Evolutionary conservation across 2,329 filamentous ascomycete genomes (phyloP).

Genomic region (Samsoniella hepiali): DNA sequence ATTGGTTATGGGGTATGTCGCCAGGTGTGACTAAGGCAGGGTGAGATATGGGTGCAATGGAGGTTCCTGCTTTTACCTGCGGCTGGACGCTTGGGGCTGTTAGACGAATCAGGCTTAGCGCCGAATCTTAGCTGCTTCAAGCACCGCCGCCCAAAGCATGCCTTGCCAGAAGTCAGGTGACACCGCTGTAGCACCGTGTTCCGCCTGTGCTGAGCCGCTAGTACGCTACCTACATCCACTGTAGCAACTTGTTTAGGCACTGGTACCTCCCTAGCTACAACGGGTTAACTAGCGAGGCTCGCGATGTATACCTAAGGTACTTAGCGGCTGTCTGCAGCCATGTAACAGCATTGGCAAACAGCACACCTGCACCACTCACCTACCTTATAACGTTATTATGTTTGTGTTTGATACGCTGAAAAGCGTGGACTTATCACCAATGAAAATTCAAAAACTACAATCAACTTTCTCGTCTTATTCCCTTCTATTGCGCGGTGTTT

Average conservation of each 20-base stretch:
- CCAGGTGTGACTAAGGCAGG: constrained; percentile 20
- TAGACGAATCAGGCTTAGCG: constrained; percentile 19
- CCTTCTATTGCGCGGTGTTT: background rate
- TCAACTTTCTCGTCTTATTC: background rate
- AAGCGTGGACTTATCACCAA: too few species aligned
- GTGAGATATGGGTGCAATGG: constrained; percentile 18
- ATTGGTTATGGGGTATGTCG: constrained; percentile 14
- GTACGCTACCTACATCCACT: background rate
- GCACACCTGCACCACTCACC: background rate
- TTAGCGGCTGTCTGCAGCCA: background rate
- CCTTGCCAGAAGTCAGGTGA: constrained; percentile 15
- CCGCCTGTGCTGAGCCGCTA: background rate
- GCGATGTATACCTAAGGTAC: too few species aligned
- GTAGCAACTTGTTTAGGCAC: background rate
- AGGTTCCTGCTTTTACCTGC: constrained; percentile 18
- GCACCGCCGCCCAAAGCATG: constrained; percentile 7
- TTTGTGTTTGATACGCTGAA: too few species aligned
- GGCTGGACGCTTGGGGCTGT: constrained; percentile 9
- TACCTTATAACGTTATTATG: background rate
- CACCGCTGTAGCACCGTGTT: background rate
- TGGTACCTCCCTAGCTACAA: too few species aligned
- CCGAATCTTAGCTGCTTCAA: constrained; percentile 9
- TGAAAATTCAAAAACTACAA: background rate
- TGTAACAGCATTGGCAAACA: background rate
- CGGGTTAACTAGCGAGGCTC: too few species aligned